Evolutionary conservation across 331 rosid species (phyloP).

Genomic region (Cydonia oblonga): DNA sequence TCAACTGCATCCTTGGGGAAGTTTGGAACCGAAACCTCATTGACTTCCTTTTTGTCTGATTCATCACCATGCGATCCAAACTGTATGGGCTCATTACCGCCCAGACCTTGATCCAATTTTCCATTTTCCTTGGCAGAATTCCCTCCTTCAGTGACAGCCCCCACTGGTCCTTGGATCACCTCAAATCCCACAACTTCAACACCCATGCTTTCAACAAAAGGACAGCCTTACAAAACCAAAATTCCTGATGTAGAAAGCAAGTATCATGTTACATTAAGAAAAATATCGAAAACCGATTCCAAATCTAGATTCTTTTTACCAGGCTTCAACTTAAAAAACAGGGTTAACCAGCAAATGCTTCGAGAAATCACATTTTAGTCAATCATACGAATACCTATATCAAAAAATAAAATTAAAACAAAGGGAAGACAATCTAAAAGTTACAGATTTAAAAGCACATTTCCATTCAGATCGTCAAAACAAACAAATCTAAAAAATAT

Average conservation of each 20-base stretch:
- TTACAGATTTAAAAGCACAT: not conserved
- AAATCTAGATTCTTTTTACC: not conserved
- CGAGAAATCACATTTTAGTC: not conserved
- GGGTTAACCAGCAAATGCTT: not conserved
- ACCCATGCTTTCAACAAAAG: constrained; percentile 49
- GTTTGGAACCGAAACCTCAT: constrained; percentile 30
- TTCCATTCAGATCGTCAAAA: not conserved
- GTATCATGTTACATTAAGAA: constrained; percentile 1
- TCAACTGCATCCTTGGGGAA: constrained; percentile 65
- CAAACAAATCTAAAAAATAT: not conserved
- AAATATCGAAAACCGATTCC: not conserved
- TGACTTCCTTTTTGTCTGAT: constrained; percentile 40
- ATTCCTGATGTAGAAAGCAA: constrained; percentile 24
- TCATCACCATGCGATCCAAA: constrained; percentile 88
- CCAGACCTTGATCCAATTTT: constrained; percentile 30
- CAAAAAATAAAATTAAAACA: not conserved
- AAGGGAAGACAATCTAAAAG: no score
- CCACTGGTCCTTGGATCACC: constrained; percentile 71
- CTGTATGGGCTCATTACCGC: constrained; percentile 42
- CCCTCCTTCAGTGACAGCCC: constrained; percentile 36
- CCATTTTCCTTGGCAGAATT: constrained; percentile 60
- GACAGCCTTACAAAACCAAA: constrained; percentile 24
- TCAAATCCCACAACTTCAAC: constrained; percentile 86
- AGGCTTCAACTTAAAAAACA: not conserved
- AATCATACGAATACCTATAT: not conserved